Evolutionary conservation across 345 rosid genomes (phyloP), one percentile per base, ranked within the genome.

Genomic region (Toxicodendron radicans): DNA sequence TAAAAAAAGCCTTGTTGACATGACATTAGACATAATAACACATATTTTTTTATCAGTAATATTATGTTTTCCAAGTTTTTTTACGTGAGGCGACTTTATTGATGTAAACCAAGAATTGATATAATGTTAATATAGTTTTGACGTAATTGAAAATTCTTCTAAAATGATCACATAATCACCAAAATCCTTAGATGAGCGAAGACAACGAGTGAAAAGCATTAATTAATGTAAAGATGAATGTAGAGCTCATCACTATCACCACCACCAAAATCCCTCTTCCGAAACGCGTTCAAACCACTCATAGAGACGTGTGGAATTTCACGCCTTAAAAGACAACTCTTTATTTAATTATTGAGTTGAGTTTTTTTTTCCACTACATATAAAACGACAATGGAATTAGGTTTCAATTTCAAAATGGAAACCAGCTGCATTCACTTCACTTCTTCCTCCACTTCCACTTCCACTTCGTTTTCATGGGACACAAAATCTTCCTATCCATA

Each of bases 401-500:
- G 62, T 57, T 24, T 51, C 54, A 51, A 21, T 57, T 24, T 51
- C 54, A 16, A 38, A 64, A 64, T 76, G 79, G 79, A 48, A 71
- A 64, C 67, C 79, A 76, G 79, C 79, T 76, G 75, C 74, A 61
- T 61, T 72, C 75, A 65, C 70, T 76, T n/a, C 51, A 46, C 46
- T 72, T 9, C 23, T 66, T 32, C 14, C 27, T 10, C 51, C 51
- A 46, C 51, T 14, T 10, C 51, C 51, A 46, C 71, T 14, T 51
- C 54, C 17, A 51, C 5, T 51, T 51, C 43, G 0, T 5, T 38
- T 7, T 38, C 8, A 46, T 8, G 51, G 51, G 51, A 46, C 11
- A 46, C 51, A 46, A 10, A 11, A 9, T 46, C 10, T 46, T 46
- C 51, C 10, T 10, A 11, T 46, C 12, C 16, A 11, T 13, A 1